A percentile compares a stretch with the other conserved stretches of the same genome.
These are phyloP conservation scores for Nicotiana obtusifolia DNA, from an alignment of 257 asterid genomes.

Conservation along the genomic window DNA sequence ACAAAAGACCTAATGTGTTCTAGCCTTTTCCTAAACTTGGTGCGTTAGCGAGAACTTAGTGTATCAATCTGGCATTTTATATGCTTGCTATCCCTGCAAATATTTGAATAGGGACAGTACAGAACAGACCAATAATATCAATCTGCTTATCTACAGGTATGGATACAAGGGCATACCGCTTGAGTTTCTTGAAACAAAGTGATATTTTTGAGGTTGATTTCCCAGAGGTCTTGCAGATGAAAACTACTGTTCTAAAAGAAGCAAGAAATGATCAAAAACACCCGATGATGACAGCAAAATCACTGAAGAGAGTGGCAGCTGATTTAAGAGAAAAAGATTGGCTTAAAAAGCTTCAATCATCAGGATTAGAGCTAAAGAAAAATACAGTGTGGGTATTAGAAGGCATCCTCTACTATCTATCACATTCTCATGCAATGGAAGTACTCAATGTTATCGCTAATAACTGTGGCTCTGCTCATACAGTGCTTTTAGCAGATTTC, in stretches of 20 bases:
- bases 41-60: neutral
- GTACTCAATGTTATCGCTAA: constrained; percentile 65
- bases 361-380: constrained; percentile 63
- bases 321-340: constrained; percentile 73
- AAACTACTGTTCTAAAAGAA: constrained; percentile 59
- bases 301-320: constrained; percentile 77
- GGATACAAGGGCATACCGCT: constrained; percentile 87
- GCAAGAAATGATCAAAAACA: constrained; percentile 55
- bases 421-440: constrained; percentile 61
- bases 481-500: constrained; percentile 84
- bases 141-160: constrained; percentile 55
- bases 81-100: neutral
- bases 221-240: constrained; percentile 67
- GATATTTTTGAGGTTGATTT: constrained; percentile 80
- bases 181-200: constrained; percentile 76
- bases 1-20: too few species aligned
- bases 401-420: constrained; percentile 78
- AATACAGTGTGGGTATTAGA: constrained; percentile 81
- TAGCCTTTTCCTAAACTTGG: too few species aligned
- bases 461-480: constrained; percentile 46
- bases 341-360: constrained; percentile 70
- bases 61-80: neutral
- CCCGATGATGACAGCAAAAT: constrained; percentile 58
- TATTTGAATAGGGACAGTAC: neutral
- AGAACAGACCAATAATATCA: neutral